Percentiles rank a stretch among this genome's conserved stretches.
Conservation (phyloP, 345 rosid species). For the Eucalyptus tenuipes region DNA sequence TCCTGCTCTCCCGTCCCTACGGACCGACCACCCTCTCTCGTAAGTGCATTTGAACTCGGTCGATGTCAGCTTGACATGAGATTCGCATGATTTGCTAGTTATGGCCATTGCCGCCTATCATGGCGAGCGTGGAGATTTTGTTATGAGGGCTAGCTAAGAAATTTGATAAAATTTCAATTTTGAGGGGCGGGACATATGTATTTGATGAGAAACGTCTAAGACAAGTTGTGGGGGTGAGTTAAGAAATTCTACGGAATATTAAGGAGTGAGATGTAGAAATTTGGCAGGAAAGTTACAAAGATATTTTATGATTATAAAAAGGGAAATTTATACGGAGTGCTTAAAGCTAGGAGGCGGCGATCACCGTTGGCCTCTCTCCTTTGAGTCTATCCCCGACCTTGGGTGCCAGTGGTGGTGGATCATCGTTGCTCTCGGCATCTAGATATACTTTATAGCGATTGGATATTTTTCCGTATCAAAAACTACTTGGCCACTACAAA, state of each 20-base stretch:
- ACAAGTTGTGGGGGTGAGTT: neutral
- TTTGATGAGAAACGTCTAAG: neutral
- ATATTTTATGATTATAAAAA: neutral
- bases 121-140: no score
- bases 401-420: neutral
- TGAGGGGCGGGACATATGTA: fast-evolving
- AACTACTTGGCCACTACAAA: no score
- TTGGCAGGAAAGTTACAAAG: no score
- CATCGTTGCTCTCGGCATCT: neutral
- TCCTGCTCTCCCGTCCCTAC: no score
- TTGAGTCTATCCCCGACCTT: neutral
- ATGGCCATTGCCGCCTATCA: no score
- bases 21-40: no score
- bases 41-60: no score
- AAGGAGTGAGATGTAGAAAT: neutral
- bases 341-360: neutral
- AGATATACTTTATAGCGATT: neutral
- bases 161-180: neutral
- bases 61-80: no score
- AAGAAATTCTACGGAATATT: neutral
- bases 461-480: neutral
- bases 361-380: neutral
- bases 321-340: neutral
- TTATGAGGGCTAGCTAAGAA: no score
- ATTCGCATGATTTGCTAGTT: no score